Evolutionary conservation across 106 monocot species (phyloP), one percentile per base, ranked within the genome.

Genomic region (Dendrobium chrysotoxum): DNA sequence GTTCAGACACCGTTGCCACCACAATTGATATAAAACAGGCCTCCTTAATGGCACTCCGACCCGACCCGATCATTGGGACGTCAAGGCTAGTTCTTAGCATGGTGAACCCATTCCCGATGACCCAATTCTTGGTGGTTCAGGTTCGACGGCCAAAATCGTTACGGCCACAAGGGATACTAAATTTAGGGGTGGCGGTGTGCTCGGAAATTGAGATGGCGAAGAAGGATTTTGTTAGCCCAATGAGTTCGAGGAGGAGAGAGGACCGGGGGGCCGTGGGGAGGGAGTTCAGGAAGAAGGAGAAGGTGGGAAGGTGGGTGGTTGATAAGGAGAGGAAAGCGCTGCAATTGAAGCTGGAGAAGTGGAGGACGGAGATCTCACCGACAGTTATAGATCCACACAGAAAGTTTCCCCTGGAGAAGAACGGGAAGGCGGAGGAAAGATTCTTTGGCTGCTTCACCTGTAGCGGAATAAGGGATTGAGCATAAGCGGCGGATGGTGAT

Each of bases 11-110:
- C 72, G 7, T 79, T 38, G 72, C 81, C 67, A 57, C 86, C 65
- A 45, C 80, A 11, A 74, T 89, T 78, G 70, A 15, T 12, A 70
- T 70, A 31, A 70, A 35, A 5, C 65, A 78, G 55, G 71, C 76
- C 28, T 82, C 84, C 6, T 81, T 64, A 50, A 35, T 82, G 28
- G 66, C 38, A 79, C 64, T 89, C 68, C 28, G 70, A 9, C 40
- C 81, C 40, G 81, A 86, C 75, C 79, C 89, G 53, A 70, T 84
- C 77, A 53, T 86, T 46, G 89, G 89, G 46, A 68, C 86, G 20
- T 81, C 86, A 31, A 80, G 89, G 28, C 72, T 89, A 79, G 78
- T 89, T 21, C 50, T 86, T 42, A 70, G 30, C 35, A 15, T 35
- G 2, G 30, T 70, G 70, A 70, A 70, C 15, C 70, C 35, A 4